Evolutionary conservation across 768 basidiomycete genomes (phyloP), one percentile per base, ranked within the genome.

Genomic region (Asterophora lycoperdoides): DNA sequence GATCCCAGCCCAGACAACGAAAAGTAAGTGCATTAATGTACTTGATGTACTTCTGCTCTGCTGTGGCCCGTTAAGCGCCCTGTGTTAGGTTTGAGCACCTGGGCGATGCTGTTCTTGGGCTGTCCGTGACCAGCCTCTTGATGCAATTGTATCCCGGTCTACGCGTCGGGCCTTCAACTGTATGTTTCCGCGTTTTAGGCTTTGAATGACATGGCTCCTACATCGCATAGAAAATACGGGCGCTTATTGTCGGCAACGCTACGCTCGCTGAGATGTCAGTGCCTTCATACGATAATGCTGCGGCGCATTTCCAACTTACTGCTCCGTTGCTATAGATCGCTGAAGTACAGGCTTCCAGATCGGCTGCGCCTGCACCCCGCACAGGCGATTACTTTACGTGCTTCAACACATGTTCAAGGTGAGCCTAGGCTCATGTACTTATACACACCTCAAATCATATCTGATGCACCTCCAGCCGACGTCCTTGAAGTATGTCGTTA

Each of bases 1-100:
- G 88, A 91, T 64, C 82, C 76, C 2, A 84, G 84, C 43, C 88
- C 86, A 5, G 89, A 91, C 60, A 90, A 91, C 53, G 89, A 91
- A 68, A 84, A 79, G 89, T 88, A 46, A 56, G 73, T 63, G 6
- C 23, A 23, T 6, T 23, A 6, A 3, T 23, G 23, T 5, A 23
- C 40, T 41, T 17, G 15, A n/a, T n/a, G n/a, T n/a, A n/a, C n/a
- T n/a, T 26, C 34, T 17, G 32, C n/a, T 15, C 42, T 38, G 3
- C 15, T 30, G 7, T 2, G 2, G 9, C 32, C 20, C 13, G 18
- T 30, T 29, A 37, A 39, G 20, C n/a, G 5, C 29, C 8, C 8
- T 41, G 29, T 44, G 26, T 17, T 14, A 90, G 88, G 60, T 77
- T 78, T 44, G 89, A 91, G 60, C 84, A 89, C 64, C 66, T 89